These are phyloP conservation scores for Aspergillus cavernicola DNA, from an alignment of 495 filamentous ascomycete genomes.

Conservation along the genomic window DNA sequence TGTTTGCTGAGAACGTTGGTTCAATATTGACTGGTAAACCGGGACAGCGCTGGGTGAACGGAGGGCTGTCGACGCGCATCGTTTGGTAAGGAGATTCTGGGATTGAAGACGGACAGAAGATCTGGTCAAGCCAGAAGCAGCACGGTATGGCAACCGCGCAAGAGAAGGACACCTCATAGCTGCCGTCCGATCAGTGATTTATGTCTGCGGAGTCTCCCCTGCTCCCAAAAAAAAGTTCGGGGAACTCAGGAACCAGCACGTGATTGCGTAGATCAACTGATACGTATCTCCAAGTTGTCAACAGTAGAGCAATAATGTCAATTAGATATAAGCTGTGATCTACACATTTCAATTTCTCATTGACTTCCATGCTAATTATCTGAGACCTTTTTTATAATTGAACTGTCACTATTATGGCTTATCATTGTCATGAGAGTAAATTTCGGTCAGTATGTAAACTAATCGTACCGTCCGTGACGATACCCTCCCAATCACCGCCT, in stretches of 20 bases:
- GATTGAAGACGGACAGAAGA: slow-evolving; percentile 36
- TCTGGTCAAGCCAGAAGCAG: slow-evolving; percentile 42
- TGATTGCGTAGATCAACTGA: slow-evolving; percentile 25
- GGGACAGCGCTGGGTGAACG: slow-evolving; percentile 38
- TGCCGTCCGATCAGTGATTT: slow-evolving; percentile 28
- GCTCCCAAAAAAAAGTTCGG: slow-evolving; percentile 44
- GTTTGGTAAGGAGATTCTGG: slow-evolving; percentile 31
- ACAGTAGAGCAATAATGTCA: not conserved
- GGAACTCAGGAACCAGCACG: slow-evolving; percentile 46
- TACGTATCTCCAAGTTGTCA: too few relatives aligned
- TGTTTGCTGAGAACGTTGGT: slow-evolving; percentile 35
- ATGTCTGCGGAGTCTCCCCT: slow-evolving; percentile 6
- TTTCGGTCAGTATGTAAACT: too few relatives aligned
- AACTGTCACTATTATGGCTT: too few relatives aligned
- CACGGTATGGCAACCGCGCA: slow-evolving; percentile 41
- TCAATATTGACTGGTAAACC: slow-evolving; percentile 38
- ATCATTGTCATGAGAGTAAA: too few relatives aligned
- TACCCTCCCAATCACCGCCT: slow-evolving; percentile 17
- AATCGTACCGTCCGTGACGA: too few relatives aligned
- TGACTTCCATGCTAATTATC: not conserved
- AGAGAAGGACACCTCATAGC: slow-evolving; percentile 46
- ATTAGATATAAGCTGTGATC: too few relatives aligned
- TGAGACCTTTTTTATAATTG: too few relatives aligned
- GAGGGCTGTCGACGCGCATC: slow-evolving; percentile 43
- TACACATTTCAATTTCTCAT: too few relatives aligned